Evolutionary conservation across 2,329 filamentous ascomycete genomes (phyloP).

Genomic region (Myriosclerotinia curreyana): DNA sequence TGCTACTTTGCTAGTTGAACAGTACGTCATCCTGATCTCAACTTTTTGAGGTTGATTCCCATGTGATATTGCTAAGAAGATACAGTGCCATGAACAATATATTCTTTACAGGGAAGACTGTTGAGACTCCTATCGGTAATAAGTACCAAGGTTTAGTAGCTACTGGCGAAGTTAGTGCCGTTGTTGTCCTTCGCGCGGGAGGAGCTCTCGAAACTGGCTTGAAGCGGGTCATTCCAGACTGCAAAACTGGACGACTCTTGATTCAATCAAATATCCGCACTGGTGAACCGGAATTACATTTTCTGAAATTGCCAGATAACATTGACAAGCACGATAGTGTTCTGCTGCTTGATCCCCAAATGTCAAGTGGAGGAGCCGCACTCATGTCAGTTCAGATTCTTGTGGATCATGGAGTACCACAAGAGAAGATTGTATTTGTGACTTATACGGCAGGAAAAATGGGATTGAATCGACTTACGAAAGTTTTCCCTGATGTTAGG

Average conservation of each 20-base stretch:
- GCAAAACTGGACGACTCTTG: slow-evolving; percentile 79
- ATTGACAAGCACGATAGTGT: slow-evolving; percentile 76
- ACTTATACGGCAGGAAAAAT: slow-evolving; percentile 86
- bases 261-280: slow-evolving; percentile 86
- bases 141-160: slow-evolving; percentile 69
- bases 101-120: slow-evolving; percentile 59
- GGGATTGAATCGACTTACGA: slow-evolving; percentile 79
- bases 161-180: slow-evolving; percentile 75
- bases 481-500: slow-evolving; percentile 82
- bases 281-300: slow-evolving; percentile 91
- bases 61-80: slow-evolving; percentile 19
- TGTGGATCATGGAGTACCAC: slow-evolving; percentile 84
- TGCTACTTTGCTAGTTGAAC: slow-evolving; percentile 78
- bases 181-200: slow-evolving; percentile 84
- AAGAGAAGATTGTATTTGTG: slow-evolving; percentile 84
- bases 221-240: slow-evolving; percentile 88
- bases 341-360: slow-evolving; percentile 86
- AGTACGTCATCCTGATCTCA: slow-evolving; percentile 45
- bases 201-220: slow-evolving; percentile 85
- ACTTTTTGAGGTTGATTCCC: neutral
- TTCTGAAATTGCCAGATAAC: slow-evolving; percentile 72
- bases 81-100: slow-evolving; percentile 74
- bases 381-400: slow-evolving; percentile 97
- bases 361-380: slow-evolving; percentile 81
- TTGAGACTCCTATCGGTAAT: slow-evolving; percentile 69